Conservation (phyloP, 192 early-diverging fungal species). For the Coemansia sp. region DNA sequence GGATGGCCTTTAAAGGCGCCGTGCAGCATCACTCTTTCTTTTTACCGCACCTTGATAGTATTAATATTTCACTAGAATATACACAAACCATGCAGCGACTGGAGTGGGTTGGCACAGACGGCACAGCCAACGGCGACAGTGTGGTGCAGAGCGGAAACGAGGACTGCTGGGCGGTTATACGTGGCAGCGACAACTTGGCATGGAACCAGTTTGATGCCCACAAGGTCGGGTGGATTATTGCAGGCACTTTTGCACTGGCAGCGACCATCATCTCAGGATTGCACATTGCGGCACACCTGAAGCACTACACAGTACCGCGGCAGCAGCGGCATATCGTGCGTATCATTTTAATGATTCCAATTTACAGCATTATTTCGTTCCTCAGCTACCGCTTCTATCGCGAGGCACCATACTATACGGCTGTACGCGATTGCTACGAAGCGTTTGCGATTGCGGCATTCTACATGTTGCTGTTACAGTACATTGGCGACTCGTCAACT, state of each 20-base stretch:
- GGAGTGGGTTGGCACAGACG: conserved; percentile 39
- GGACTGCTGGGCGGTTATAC: conserved; percentile 51
- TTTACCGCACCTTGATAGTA: conserved; percentile 4
- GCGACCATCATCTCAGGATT: conserved; percentile 56
- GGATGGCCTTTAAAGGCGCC: not conserved
- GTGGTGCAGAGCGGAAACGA: conserved; percentile 30
- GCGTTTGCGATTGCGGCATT: conserved; percentile 72
- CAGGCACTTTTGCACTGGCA: conserved; percentile 56
- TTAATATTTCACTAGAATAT: not conserved
- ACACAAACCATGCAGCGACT: conserved; percentile 16
- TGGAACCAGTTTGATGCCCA: conserved; percentile 57
- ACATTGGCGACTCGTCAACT: conserved; percentile 58
- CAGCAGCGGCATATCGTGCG: conserved; percentile 79
- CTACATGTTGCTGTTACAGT: conserved; percentile 69
- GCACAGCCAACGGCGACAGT: conserved; percentile 15
- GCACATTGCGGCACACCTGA: conserved; percentile 57
- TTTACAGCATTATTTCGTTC: conserved; percentile 69
- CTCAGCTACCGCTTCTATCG: conserved; percentile 71
- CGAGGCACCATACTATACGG: conserved; percentile 66
- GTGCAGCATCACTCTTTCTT: not conserved
- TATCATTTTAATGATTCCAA: conserved; percentile 71
- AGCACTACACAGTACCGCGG: conserved; percentile 62
- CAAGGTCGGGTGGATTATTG: conserved; percentile 62
- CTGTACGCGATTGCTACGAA: conserved; percentile 74
- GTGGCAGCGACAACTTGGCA: conserved; percentile 42